Evolutionary conservation across 108 stramenopile genomes (phyloP).

Genomic region (Skeletonema grethae): DNA sequence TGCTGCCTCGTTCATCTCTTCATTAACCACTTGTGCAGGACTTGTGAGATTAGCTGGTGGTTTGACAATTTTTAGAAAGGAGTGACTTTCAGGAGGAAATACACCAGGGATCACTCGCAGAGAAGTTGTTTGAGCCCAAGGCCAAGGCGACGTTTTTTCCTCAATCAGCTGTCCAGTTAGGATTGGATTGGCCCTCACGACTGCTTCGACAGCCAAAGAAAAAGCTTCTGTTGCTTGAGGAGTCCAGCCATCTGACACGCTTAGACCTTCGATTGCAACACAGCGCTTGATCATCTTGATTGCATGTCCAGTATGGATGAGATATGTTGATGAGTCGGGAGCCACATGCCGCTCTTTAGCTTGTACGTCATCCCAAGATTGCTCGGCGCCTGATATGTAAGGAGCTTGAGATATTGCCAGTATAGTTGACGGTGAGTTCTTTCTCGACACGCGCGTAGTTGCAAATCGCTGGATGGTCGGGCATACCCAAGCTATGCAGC

Average conservation of each 20-base stretch:
- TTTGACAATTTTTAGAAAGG: slow-evolving; percentile 37
- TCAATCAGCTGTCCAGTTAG: slow-evolving; percentile 49
- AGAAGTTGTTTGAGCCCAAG: slow-evolving; percentile 24
- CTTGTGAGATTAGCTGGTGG: slow-evolving; percentile 33
- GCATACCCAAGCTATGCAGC: not conserved
- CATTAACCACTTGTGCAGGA: slow-evolving; percentile 13
- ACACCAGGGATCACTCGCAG: slow-evolving; percentile 34
- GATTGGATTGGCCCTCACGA: slow-evolving; percentile 49
- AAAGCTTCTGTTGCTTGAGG: slow-evolving; percentile 43
- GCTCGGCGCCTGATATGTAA: not conserved
- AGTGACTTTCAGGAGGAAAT: slow-evolving; percentile 41
- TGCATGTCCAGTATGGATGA: slow-evolving; percentile 49
- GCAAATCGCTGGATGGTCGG: not conserved
- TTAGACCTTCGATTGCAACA: slow-evolving; percentile 41
- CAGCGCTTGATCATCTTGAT: slow-evolving; percentile 49
- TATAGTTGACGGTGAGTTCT: not conserved
- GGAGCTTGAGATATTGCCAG: slow-evolving; percentile 17
- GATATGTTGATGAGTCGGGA: slow-evolving; percentile 9
- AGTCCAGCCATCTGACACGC: slow-evolving; percentile 42
- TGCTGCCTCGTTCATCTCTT: not conserved
- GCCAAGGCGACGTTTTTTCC: slow-evolving; percentile 41
- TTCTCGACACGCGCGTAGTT: not conserved
- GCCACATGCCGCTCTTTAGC: not conserved
- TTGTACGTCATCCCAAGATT: not conserved
- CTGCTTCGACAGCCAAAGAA: slow-evolving; percentile 43